A percentile compares a stretch with the other conserved stretches of the same genome.
Evolutionary conservation across 1,284 basidiomycete genomes (phyloP).

Genomic region (Marasmius oreades): DNA sequence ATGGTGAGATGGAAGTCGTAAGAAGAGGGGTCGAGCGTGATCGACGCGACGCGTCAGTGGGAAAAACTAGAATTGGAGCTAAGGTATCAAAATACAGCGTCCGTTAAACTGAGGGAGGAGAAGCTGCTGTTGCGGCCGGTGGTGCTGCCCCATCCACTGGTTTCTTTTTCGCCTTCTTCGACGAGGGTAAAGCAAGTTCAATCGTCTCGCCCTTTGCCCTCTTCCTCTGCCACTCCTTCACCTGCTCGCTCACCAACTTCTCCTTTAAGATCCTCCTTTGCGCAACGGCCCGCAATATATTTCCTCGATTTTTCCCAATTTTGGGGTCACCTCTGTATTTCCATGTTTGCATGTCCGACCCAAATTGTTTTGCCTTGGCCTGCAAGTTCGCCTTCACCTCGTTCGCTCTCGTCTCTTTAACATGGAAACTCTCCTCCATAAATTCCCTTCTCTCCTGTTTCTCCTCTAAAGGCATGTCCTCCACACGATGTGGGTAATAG

Average conservation of each 20-base stretch:
- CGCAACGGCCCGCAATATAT: conserved; percentile 43
- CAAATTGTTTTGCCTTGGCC: conserved; percentile 41
- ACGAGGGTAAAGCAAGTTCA: conserved; percentile 10
- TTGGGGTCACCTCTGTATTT: conserved; percentile 26
- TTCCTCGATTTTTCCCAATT: conserved; percentile 30
- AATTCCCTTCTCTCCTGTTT: conserved; percentile 52
- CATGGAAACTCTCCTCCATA: conserved; percentile 57
- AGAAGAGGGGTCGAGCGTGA: background rate
- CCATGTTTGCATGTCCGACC: conserved; percentile 43
- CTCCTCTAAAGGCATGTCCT: conserved; percentile 65
- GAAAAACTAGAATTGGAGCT: background rate
- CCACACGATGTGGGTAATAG: conserved; percentile 80
- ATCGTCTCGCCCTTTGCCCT: conserved; percentile 32
- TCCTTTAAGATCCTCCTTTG: conserved; percentile 59
- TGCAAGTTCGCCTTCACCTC: conserved; percentile 21
- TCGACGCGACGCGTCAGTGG: background rate
- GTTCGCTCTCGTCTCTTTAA: conserved; percentile 37
- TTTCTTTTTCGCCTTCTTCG: background rate
- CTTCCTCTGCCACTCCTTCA: conserved; percentile 39
- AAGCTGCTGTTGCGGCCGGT: background rate
- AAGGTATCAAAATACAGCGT: background rate
- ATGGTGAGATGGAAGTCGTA: background rate
- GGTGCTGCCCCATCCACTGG: too few relatives aligned
- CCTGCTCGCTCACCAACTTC: conserved; percentile 42
- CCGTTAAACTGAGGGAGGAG: background rate